Conservation (phyloP, 176 grass and related monocot genomes). For the Pharus latifolius region DNA sequence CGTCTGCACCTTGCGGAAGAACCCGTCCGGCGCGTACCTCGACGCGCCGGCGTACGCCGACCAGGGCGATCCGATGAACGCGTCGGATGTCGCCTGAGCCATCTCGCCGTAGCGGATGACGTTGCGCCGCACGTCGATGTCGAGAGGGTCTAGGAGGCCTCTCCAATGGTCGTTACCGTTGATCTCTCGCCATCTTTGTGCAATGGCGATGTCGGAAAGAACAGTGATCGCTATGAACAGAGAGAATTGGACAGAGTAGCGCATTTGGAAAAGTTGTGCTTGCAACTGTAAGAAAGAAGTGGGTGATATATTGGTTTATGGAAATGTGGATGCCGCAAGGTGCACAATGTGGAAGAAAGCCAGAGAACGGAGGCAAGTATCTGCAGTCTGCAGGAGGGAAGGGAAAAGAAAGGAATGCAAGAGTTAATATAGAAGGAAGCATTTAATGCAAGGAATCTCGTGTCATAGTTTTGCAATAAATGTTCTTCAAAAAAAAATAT, state of each 20-base stretch:
- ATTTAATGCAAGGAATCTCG: too few species aligned
- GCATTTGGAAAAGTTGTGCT: slow-evolving; percentile 19
- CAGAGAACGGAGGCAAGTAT: too few species aligned
- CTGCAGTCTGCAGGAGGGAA: too few species aligned
- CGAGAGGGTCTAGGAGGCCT: slow-evolving; percentile 43
- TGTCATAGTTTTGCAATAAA: too few species aligned
- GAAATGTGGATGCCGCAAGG: neutral
- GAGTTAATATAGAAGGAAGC: too few species aligned
- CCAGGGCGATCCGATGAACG: slow-evolving; percentile 45
- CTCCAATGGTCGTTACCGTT: slow-evolving; percentile 40
- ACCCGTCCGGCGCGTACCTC: slow-evolving; percentile 18
- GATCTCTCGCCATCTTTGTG: slow-evolving; percentile 42
- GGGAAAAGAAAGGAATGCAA: too few species aligned
- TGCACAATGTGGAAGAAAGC: too few species aligned
- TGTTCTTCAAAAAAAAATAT: too few species aligned
- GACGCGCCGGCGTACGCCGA: slow-evolving; percentile 53
- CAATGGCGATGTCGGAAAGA: slow-evolving; percentile 1
- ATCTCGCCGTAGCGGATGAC: slow-evolving; percentile 69
- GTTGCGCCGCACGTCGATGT: slow-evolving; percentile 41
- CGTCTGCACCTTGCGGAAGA: slow-evolving; percentile 36
- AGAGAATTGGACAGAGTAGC: neutral
- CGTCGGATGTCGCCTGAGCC: slow-evolving; percentile 54
- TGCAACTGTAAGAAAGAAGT: neutral
- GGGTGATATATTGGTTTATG: neutral
- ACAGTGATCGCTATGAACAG: neutral